Evolutionary conservation across 1,284 basidiomycete species (phyloP).

Genomic region (Melampsora larici-populina): DNA sequence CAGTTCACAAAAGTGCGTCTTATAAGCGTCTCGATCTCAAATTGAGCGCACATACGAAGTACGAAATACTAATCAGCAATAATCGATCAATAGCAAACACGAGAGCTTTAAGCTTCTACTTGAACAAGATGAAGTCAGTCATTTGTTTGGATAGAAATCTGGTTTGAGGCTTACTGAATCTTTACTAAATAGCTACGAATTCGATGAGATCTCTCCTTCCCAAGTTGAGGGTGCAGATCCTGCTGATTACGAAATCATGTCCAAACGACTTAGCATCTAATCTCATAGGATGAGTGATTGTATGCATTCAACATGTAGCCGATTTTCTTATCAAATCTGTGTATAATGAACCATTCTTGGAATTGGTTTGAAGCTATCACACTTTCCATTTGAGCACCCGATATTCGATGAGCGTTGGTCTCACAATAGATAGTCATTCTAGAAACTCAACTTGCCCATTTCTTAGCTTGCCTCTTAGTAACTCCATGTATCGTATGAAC

Average conservation of each 20-base stretch:
- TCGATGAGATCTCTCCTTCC: constrained; percentile 31
- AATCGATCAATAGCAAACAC: background rate
- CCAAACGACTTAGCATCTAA: background rate
- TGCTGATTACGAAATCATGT: constrained; percentile 32
- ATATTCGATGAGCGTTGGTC: too few species aligned
- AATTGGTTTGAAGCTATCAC: too few species aligned
- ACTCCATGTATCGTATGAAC: too few species aligned
- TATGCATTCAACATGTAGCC: too few species aligned
- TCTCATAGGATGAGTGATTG: too few species aligned
- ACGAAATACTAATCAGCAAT: background rate
- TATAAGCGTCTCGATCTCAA: background rate
- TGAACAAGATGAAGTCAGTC: background rate
- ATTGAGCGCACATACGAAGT: background rate
- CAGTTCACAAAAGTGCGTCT: constrained; percentile 64
- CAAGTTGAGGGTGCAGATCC: constrained; percentile 8
- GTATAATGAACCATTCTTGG: too few species aligned
- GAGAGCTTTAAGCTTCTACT: background rate
- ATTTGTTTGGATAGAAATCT: background rate
- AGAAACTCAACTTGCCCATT: too few species aligned
- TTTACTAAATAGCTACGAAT: background rate
- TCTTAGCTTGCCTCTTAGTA: too few species aligned
- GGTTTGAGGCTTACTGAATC: background rate
- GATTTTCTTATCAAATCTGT: too few species aligned
- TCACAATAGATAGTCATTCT: too few species aligned
- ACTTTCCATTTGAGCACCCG: too few species aligned